Evolutionary conservation across 73 alveolate genomes (phyloP), one percentile per base, ranked within the genome.

Genomic region (Effrenium voratum): DNA sequence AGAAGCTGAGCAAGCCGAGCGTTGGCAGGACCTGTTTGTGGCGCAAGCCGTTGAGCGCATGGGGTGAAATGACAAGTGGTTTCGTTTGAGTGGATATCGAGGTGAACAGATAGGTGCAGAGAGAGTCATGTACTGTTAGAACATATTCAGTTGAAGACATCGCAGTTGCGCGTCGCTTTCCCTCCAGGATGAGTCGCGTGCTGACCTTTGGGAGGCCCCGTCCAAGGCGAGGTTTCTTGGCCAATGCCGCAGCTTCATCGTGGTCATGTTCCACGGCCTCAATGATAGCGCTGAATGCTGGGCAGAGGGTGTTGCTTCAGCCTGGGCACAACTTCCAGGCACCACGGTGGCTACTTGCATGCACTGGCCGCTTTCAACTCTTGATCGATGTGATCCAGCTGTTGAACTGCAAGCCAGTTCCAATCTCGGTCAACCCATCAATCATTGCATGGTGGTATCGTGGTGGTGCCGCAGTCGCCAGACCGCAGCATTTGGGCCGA

Each of bases 221-320:
- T 28, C 90, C 90, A 43, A 79, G 90, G 90, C 28, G 50, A 45
- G 30, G 34, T 22, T 57, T 36, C 47, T n/a, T 0, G 45, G 13
- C 66, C 36, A 10, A 5, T 26, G 13, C 70, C 13, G 30, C 32
- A 79, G 90, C 68, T 45, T 26, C 68, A 4, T 79, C 45, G 46
- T 79, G 90, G 90, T 79, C 46, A 79, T 79, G 90, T 79, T 79
- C 90, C 90, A 79, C 66, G 90, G 90, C 15, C 70, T 79, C 40
- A 79, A 79, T n/a, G 90, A 79, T 46, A 79, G 90, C 90, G 90
- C 90, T 3, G 30, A 43, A 10, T 79, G 90, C 44, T 79, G 90
- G 46, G 68, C 90, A 5, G 30, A 22, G 24, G 90, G 90, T 2
- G 90, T 79, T 19, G 90, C 90, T 12, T 30, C 28, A 32, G 26